Conservation (phyloP, 2,329 filamentous ascomycete species). For the Penicillium italicum region DNA sequence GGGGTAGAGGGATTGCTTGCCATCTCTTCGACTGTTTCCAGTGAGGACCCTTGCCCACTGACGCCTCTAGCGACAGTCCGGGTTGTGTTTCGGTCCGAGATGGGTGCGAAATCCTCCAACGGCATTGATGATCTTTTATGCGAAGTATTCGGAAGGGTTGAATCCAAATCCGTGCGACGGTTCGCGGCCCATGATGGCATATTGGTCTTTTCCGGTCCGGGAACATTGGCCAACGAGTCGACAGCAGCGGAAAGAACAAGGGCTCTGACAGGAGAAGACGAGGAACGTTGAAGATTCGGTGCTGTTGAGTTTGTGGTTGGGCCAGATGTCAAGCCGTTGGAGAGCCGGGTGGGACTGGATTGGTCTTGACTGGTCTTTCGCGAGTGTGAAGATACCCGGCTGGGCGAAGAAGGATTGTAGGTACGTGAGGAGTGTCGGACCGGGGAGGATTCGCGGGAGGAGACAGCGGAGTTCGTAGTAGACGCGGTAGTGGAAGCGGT, state of each 20-base stretch:
- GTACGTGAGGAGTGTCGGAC: slow-evolving; percentile 32
- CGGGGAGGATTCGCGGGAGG: slow-evolving; percentile 51
- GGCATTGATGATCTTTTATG: slow-evolving; percentile 31
- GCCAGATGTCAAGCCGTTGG: slow-evolving; percentile 39
- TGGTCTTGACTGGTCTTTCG: slow-evolving; percentile 66
- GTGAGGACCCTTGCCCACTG: slow-evolving; percentile 57
- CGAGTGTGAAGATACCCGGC: slow-evolving; percentile 49
- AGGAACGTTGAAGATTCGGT: slow-evolving; percentile 61
- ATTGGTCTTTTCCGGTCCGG: slow-evolving; percentile 61
- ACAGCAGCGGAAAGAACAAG: slow-evolving; percentile 59
- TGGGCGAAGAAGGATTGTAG: slow-evolving; percentile 31
- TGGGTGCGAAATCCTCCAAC: slow-evolving; percentile 28
- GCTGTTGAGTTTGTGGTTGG: slow-evolving; percentile 53
- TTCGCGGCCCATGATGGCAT: slow-evolving; percentile 37
- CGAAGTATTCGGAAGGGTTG: slow-evolving; percentile 37
- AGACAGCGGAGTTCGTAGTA: slow-evolving; percentile 44
- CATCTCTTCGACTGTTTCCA: slow-evolving; percentile 86
- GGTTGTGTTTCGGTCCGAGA: slow-evolving; percentile 36
- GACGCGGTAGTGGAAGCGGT: slow-evolving; percentile 36
- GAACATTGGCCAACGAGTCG: slow-evolving; percentile 60
- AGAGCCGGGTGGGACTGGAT: slow-evolving; percentile 55
- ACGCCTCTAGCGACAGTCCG: slow-evolving; percentile 58
- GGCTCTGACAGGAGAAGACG: slow-evolving; percentile 66
- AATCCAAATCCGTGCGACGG: slow-evolving; percentile 30
- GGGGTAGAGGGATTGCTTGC: slow-evolving; percentile 74